Evolutionary conservation across 1,284 basidiomycete species (phyloP).

Genomic region (Athelia sp.): DNA sequence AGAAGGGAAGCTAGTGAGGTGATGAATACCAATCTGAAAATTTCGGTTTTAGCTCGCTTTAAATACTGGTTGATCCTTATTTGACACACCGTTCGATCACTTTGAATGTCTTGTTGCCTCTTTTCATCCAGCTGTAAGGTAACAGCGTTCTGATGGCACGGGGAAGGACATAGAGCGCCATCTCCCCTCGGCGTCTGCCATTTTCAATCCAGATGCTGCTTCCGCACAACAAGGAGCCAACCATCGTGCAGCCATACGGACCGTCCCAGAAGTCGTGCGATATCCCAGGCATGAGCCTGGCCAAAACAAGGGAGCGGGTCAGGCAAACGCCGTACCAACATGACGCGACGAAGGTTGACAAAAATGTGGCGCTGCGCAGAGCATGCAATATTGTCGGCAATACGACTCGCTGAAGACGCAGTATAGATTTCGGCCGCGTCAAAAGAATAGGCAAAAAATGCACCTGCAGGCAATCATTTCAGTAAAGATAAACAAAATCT

Average conservation of each 20-base stretch:
- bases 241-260: conserved; percentile 59
- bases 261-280: conserved; percentile 77
- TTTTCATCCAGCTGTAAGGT: conserved; percentile 46
- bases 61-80: too few species aligned
- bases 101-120: conserved; percentile 31
- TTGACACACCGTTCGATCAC: conserved; percentile 52
- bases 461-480: too few species aligned
- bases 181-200: conserved; percentile 63
- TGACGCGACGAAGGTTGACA: conserved; percentile 64
- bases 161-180: conserved; percentile 73
- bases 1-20: conserved; percentile 61
- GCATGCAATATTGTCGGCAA: conserved; percentile 41
- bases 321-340: conserved; percentile 67
- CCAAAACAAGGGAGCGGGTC: conserved; percentile 57
- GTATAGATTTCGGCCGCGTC: conserved; percentile 47
- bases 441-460: conserved; percentile 64
- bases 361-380: conserved; percentile 62
- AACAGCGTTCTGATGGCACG: conserved; percentile 59
- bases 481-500: conserved; percentile 1
- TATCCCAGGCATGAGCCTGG: conserved; percentile 55
- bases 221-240: conserved; percentile 68
- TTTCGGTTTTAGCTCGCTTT: too few species aligned
- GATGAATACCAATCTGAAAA: conserved; percentile 48
- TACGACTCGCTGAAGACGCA: conserved; percentile 33
- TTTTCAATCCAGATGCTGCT: conserved; percentile 73